phyloP scores from a whole-genome alignment of 371 early-diverging fungal species.

The Funneliformis caledonium region DNA sequence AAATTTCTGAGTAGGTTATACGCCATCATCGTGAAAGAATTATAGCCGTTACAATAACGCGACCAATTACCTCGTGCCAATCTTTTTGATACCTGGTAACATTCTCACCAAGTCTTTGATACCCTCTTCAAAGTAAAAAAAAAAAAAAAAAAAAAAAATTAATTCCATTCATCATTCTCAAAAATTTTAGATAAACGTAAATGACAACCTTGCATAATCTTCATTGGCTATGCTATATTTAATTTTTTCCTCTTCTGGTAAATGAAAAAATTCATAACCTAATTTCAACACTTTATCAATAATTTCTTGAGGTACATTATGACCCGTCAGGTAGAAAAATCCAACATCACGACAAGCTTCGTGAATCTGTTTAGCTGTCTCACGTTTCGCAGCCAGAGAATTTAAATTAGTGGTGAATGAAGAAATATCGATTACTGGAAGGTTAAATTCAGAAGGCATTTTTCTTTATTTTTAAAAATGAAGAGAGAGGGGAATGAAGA shows the following conservation, averaged over 20 bases:
- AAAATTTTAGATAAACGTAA: no score
- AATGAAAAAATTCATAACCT: slow-evolving; percentile 48
- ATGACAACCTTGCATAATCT: slow-evolving; percentile 45
- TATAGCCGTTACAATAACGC: background rate
- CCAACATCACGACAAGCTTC: slow-evolving; percentile 49
- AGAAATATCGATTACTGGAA: slow-evolving; percentile 51
- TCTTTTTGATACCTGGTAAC: slow-evolving; percentile 52
- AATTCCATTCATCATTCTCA: background rate
- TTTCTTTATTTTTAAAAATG: background rate
- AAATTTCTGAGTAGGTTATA: background rate
- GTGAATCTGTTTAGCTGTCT: slow-evolving; percentile 43
- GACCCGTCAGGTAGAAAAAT: slow-evolving; percentile 53
- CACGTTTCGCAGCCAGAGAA: slow-evolving; percentile 31
- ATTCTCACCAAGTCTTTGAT: slow-evolving; percentile 54
- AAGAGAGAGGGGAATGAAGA: background rate
- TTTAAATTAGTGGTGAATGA: slow-evolving; percentile 42
- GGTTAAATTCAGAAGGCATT: slow-evolving; percentile 34
- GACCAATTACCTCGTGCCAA: slow-evolving; percentile 50
- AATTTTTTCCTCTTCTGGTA: slow-evolving; percentile 46
- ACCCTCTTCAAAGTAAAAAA: slow-evolving; percentile 45
- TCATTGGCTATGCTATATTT: slow-evolving; percentile 47
- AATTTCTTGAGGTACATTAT: slow-evolving; percentile 46
- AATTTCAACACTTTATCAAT: slow-evolving; percentile 41
- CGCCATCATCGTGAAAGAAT: background rate
- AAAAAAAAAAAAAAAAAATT: background rate